Base-by-base conservation (phyloP, 495 filamentous ascomycete species). In the Acidomyces sp. region DNA sequence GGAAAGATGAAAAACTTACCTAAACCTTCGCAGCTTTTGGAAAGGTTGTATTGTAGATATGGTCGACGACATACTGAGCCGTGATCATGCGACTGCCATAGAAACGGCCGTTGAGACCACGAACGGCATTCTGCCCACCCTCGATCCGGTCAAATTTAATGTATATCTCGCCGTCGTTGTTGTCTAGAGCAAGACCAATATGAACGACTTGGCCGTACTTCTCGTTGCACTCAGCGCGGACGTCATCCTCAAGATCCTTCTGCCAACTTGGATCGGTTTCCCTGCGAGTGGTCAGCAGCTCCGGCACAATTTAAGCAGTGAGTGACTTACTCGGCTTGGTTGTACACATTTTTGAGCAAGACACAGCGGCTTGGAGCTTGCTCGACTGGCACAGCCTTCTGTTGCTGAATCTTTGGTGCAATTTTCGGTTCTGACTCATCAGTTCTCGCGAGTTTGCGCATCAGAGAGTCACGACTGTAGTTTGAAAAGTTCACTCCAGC, bases 401-500 rank as follows among this genome's bases (percentile, higher is more conserved):
- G 48, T 19, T 31, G 25, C 27, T 34, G 24, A 2, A 36, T 7
- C 27, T 45, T 53, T 12, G 45, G 31, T 10, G 41, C 27, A 6
- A 83, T 75, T 53, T 88, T 88, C 20, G 71, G 68, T 58, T 88
- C 82, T 27, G 82, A 72, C 56, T 94, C 86, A 71, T 95, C 88
- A 65, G 84, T 93, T 70, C 90, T 74, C 43, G 88, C 90, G 60
- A 96, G 82, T 65, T 93, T 94, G 61, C 84, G 76, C 92, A 95
- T 96, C 61, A 96, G 77, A 52, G 85, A 80, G 66, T 95, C 86
- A 63, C 92, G 81, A 71, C 81, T 88, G 66, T 92, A 93, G 58
- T 95, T 96, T 72, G 85, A 93, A 79, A 95, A 95, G 62, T 95
- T 96, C 59, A 96, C 86, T 57, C 92, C 92, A 22, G 82, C 84